These are phyloP conservation scores for Tilletiopsis washingtonensis DNA, from an alignment of 1,284 basidiomycete species.

Conservation along the genomic window DNA sequence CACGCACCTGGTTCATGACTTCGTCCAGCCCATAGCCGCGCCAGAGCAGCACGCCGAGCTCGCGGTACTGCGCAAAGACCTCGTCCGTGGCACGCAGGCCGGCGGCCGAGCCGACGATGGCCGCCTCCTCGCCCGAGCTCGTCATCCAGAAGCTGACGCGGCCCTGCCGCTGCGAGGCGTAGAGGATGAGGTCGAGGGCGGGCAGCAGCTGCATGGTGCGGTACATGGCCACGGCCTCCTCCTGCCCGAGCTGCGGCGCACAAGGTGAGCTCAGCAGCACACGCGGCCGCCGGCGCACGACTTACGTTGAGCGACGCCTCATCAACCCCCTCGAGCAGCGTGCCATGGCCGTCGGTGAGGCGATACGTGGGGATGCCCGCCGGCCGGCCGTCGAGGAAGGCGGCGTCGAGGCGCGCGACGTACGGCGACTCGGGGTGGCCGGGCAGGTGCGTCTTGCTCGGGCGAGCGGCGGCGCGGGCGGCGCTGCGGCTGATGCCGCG, in stretches of 20 bases:
- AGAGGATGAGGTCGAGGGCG: constrained; percentile 74
- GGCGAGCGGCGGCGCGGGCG: too few relatives aligned
- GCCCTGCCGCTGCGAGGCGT: constrained; percentile 86
- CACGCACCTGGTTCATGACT: constrained; percentile 23
- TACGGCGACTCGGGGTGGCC: constrained; percentile 31
- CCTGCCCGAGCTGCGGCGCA: constrained; percentile 12
- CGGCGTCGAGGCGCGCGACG: constrained; percentile 29
- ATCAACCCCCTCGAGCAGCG: constrained; percentile 23
- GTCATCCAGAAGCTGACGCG: constrained; percentile 85
- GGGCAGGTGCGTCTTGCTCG: constrained; percentile 18
- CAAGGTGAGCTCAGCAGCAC: background rate
- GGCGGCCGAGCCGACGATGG: constrained; percentile 80
- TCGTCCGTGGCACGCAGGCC: constrained; percentile 76
- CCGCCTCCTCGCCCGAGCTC: constrained; percentile 76
- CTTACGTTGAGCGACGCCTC: constrained; percentile 24
- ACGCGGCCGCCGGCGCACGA: background rate
- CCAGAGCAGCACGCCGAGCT: constrained; percentile 82
- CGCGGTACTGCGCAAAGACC: constrained; percentile 51
- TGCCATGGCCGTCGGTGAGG: constrained; percentile 30
- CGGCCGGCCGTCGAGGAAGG: constrained; percentile 28
- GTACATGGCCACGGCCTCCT: constrained; percentile 36
- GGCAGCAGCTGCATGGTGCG: constrained; percentile 56
- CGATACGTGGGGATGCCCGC: constrained; percentile 37
- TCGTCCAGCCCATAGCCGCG: constrained; percentile 58
- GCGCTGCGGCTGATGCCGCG: too few relatives aligned